A percentile compares a stretch with the other conserved stretches of the same genome.
These are phyloP conservation scores for Spathaspora jeffriesii DNA, from an alignment of 1,139 yeast genomes.

Conservation along the genomic window DNA sequence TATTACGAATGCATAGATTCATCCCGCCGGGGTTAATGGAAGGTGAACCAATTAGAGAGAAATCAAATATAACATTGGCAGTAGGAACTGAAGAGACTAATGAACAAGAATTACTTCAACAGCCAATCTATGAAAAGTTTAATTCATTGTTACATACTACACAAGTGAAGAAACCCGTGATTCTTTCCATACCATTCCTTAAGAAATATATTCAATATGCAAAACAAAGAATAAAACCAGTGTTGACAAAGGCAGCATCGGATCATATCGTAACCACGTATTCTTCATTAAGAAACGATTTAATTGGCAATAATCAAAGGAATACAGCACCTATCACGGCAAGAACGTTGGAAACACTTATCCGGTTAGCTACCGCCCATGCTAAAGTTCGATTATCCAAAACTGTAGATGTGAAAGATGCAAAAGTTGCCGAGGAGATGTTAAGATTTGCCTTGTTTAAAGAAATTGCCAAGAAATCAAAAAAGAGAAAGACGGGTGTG, in stretches of 20 bases:
- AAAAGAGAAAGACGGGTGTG: slow-evolving; percentile 29
- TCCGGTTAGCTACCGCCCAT: slow-evolving; percentile 95
- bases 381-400: slow-evolving; percentile 89
- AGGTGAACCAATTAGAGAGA: slow-evolving; percentile 94
- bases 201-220: slow-evolving; percentile 95
- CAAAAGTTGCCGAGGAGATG: slow-evolving; percentile 82
- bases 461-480: slow-evolving; percentile 50
- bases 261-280: slow-evolving; percentile 81
- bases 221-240: slow-evolving; percentile 84
- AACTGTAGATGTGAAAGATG: slow-evolving; percentile 75
- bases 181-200: slow-evolving; percentile 81
- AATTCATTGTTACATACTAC: slow-evolving; percentile 76
- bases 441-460: slow-evolving; percentile 85
- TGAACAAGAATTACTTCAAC: slow-evolving; percentile 50
- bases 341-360: slow-evolving; percentile 94
- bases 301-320: slow-evolving; percentile 67
- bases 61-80: slow-evolving; percentile 65
- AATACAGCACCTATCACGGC: slow-evolving; percentile 97
- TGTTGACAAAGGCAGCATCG: slow-evolving; percentile 75
- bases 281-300: slow-evolving; percentile 82
- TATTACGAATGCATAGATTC: slow-evolving; percentile 89
- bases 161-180: slow-evolving; percentile 48
- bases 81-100: slow-evolving; percentile 70
- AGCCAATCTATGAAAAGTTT: slow-evolving; percentile 77
- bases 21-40: slow-evolving; percentile 87